Base-by-base conservation (phyloP, 257 asterid species). In the Sherardia arvensis region DNA sequence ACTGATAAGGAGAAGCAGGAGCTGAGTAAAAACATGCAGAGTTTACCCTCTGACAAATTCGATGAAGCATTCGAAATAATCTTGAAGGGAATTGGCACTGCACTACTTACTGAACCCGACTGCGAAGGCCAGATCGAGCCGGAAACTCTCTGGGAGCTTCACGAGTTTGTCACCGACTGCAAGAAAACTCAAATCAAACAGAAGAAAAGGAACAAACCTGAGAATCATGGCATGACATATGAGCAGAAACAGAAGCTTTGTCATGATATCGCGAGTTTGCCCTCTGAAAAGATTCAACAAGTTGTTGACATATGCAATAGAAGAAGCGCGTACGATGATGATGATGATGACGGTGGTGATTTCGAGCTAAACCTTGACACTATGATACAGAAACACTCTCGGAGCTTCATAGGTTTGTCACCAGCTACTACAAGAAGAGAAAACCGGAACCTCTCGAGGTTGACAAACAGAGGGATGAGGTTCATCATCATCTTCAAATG, bases 371-470 rank as follows among this genome's bases (percentile, higher is more conserved):
- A 91, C 72, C 77, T 91, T 36, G 96, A 91, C 69, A 38, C 4
- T 11, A 3, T 10, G 47, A 38, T 38, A 77, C 95, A 26, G 96
- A 91, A 81, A 88, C 98, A 12, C 86, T 91, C 25, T 91, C 96
- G 98, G 98, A 91, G 80, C 98, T 91, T 29, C 95, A 91, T 78
- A 83, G 98, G 72, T 88, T 91, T 65, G 96, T 91, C 66, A 88
- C 95, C 58, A 91, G 88, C 71, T 85, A 80, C 71, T 85, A 80
- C 83, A 91, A 85, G 77, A 88, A 91, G 84, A 76, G 91, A 10
- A 36, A 36, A 36, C 4, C 10, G 15, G 3, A 36, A 36, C 43
- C 43, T 36, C 11, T 36, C 2, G 43, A 10, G 2, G 14, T 9
- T 15, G 43, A 36, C 9, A 47, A 3, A 5, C 8, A 47, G 53